These are phyloP conservation scores for Calycina marina DNA, from an alignment of 2,329 filamentous ascomycete species.

Conservation along the genomic window DNA sequence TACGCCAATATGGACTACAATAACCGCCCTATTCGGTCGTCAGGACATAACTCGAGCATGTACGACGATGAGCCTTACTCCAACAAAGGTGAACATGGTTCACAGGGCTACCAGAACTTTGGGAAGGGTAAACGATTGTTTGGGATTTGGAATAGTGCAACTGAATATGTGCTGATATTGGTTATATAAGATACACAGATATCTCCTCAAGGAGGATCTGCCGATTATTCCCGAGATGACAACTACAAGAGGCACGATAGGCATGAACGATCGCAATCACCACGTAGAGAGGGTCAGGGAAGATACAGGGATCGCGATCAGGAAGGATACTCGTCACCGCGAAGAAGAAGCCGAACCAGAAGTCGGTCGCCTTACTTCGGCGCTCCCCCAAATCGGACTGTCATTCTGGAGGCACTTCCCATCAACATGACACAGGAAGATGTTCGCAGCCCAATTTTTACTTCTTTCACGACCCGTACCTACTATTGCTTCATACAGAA, in stretches of 20 bases:
- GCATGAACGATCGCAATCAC: slow-evolving; percentile 25
- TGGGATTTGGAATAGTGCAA: slow-evolving; percentile 13
- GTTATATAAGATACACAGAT: slow-evolving; percentile 22
- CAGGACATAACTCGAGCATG: slow-evolving; percentile 25
- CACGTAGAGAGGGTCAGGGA: slow-evolving; percentile 20
- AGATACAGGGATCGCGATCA: slow-evolving; percentile 22
- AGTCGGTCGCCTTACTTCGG: slow-evolving; percentile 22
- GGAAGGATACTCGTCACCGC: slow-evolving; percentile 20
- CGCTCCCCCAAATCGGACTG: slow-evolving; percentile 30
- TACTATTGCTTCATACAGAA: slow-evolving; percentile 2
- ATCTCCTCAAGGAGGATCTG: slow-evolving; percentile 17
- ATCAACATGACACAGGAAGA: slow-evolving; percentile 33
- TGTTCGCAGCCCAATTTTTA: slow-evolving; percentile 30
- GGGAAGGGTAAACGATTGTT: slow-evolving; percentile 24
- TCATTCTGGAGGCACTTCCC: slow-evolving; percentile 41
- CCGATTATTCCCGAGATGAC: slow-evolving; percentile 14
- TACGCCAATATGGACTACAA: slow-evolving; percentile 15
- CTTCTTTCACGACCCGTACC: slow-evolving; percentile 7
- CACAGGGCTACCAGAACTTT: slow-evolving; percentile 18
- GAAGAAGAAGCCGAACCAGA: slow-evolving; percentile 19
- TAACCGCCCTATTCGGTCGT: slow-evolving; percentile 11
- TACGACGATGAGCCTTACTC: slow-evolving; percentile 27
- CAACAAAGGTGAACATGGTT: slow-evolving; percentile 12
- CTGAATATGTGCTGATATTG: slow-evolving; percentile 22
- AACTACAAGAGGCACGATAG: slow-evolving; percentile 21